Base-by-base conservation (phyloP, 225 moss, liverwort and hornwort genomes). In the Physcomitrium patens region DNA sequence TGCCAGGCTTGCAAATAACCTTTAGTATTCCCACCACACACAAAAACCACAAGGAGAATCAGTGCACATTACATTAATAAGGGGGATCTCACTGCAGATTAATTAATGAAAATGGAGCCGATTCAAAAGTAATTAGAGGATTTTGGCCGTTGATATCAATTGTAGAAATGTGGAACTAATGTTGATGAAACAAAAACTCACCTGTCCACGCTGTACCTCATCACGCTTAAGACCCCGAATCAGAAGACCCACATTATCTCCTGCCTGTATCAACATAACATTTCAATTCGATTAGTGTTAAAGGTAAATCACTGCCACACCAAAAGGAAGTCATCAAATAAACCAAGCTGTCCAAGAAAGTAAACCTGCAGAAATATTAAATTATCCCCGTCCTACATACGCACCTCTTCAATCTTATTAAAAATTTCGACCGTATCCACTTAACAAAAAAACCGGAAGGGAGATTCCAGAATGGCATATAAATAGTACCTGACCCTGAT, bases 191-290 rank as follows among this genome's bases (percentile, higher is more conserved):
- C 59, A 37, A 31, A 3, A 49, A 59, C 64, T 62, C 53, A 97
- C 92, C 87, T 94, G 93, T 31, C 94, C 92, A 73, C 96, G 90
- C 76, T 93, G 92, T 41, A 97, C 94, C 82, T 97, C 90, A 64
- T 84, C 87, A 54, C 91, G 89, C 57, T 91, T 92, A 12, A 97
- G 84, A 6, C 97, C 94, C 81, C 97, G 86, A 63, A 97, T 93
- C 24, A 94, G 82, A 70, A 97, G 83, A 68, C 97, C 97, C 1
- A 94, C 87, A 67, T 94, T 96, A 78, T 96, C 92, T 81, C 96
- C 89, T 60, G 96, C 92, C 80, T 94, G 81, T 24, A 61, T 72
- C 58, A 19, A 18, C 72, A 65, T 63, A 53, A 20, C 7, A 41
- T 48, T 18, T 24, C 14, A 16, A 47, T 11, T 58, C 68, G 27